A percentile compares a stretch with the other conserved stretches of the same genome.
phyloP scores from a whole-genome alignment of 768 basidiomycete genomes.

The Tulasnella sp. region DNA sequence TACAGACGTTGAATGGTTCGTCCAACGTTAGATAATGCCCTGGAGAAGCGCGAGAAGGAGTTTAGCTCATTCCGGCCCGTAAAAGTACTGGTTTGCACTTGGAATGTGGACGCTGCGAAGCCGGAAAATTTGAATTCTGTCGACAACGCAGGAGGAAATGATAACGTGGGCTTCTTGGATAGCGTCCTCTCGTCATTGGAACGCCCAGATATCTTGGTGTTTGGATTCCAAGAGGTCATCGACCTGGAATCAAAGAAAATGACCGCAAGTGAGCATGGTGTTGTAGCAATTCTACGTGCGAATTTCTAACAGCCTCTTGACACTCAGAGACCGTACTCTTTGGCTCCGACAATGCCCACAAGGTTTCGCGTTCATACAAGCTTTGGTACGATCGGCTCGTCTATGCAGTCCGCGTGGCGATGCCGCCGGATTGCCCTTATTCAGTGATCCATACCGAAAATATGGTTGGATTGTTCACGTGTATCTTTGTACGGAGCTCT shows the following conservation, averaged over 20 bases:
- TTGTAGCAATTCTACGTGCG: not conserved
- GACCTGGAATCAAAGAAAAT: slow-evolving; percentile 91
- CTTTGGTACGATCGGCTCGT: slow-evolving; percentile 82
- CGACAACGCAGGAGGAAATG: slow-evolving; percentile 40
- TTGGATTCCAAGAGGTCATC: slow-evolving; percentile 95
- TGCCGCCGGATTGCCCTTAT: slow-evolving; percentile 73
- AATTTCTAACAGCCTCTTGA: not conserved
- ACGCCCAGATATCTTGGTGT: slow-evolving; percentile 80
- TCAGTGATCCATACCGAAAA: slow-evolving; percentile 80
- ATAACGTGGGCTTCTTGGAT: slow-evolving; percentile 79
- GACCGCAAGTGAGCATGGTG: slow-evolving; percentile 57
- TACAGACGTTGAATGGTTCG: not conserved
- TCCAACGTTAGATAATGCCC: slow-evolving; percentile 57
- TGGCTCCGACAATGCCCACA: slow-evolving; percentile 59
- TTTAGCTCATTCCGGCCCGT: slow-evolving; percentile 79
- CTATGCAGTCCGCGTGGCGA: slow-evolving; percentile 64
- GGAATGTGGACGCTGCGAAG: slow-evolving; percentile 88
- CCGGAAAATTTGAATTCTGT: slow-evolving; percentile 58
- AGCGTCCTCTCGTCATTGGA: slow-evolving; percentile 69
- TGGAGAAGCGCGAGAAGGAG: slow-evolving; percentile 66
- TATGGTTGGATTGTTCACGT: slow-evolving; percentile 81
- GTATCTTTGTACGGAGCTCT: slow-evolving; percentile 63
- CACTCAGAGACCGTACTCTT: slow-evolving; percentile 71
- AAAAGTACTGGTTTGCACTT: slow-evolving; percentile 75
- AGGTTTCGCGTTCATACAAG: slow-evolving; percentile 81